These are phyloP conservation scores for Mycothermus thermophilus DNA, from an alignment of 495 filamentous ascomycete genomes.

Conservation along the genomic window DNA sequence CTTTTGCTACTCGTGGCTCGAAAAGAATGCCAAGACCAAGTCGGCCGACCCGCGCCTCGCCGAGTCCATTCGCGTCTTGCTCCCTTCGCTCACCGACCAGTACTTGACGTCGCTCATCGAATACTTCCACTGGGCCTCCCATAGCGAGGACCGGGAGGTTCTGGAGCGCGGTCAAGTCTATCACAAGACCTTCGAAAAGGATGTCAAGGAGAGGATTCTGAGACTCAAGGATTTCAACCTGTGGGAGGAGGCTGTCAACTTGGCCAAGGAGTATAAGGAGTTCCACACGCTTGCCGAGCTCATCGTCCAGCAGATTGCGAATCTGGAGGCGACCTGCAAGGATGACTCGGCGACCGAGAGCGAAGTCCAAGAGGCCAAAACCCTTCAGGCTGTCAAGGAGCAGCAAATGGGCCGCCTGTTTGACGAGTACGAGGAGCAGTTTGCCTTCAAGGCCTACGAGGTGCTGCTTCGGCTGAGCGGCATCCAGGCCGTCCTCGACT, in stretches of 20 bases:
- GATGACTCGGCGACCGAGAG: slow-evolving; percentile 9
- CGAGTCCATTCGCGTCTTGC: slow-evolving; percentile 21
- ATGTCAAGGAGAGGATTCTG: slow-evolving; percentile 29
- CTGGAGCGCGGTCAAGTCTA: slow-evolving; percentile 24
- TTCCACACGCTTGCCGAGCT: slow-evolving; percentile 55
- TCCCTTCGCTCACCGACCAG: slow-evolving; percentile 31
- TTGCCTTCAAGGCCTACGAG: slow-evolving; percentile 69
- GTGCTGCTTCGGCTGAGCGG: slow-evolving; percentile 52
- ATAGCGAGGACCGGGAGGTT: slow-evolving; percentile 22
- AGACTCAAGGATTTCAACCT: slow-evolving; percentile 53
- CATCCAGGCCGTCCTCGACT: slow-evolving; percentile 53
- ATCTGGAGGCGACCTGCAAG: slow-evolving; percentile 14
- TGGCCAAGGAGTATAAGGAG: slow-evolving; percentile 63
- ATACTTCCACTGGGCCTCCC: slow-evolving; percentile 24
- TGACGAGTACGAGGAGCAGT: slow-evolving; percentile 55
- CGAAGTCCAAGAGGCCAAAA: slow-evolving; percentile 15
- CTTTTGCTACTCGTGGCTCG: slow-evolving; percentile 28
- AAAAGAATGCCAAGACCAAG: slow-evolving; percentile 6
- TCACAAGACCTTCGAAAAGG: slow-evolving; percentile 21
- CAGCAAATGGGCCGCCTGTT: slow-evolving; percentile 46
- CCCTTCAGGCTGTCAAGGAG: slow-evolving; percentile 22
- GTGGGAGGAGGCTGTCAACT: slow-evolving; percentile 49
- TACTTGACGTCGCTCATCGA: slow-evolving; percentile 33
- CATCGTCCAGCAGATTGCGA: slow-evolving; percentile 27
- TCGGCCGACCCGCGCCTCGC: slow-evolving; percentile 13